Base-by-base conservation (phyloP, 495 filamentous ascomycete genomes). In the Penicillium angulare region DNA sequence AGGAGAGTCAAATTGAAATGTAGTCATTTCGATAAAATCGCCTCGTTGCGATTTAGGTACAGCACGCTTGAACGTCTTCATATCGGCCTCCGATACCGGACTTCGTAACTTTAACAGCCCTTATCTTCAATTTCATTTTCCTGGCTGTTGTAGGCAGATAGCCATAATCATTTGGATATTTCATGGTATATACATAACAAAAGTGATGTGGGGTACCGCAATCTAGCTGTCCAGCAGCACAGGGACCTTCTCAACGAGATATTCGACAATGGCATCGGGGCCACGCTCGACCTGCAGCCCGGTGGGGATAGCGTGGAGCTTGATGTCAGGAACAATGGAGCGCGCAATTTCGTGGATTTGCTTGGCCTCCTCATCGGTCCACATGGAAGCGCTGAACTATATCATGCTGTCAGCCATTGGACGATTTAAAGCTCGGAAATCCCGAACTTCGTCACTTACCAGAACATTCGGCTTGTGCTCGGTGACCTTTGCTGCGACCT, bases 371-470 rank as follows among this genome's bases (percentile, higher is more conserved):
- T 83, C 79, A 15, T 72, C 68, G 8, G 81, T 76, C 84, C 83
- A 87, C 83, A 86, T 86, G 26, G 84, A 86, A 13, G 84, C 84
- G 42, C 76, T 81, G 72, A 86, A 85, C 79, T 83, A 52, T 51
- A 43, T 23, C 23, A 7, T 20, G 21, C 9, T 21, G 38, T 53
- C 38, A 55, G 45, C 43, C 24, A 40, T 17, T 7, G 35, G 18
- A 6, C 31, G 5, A 13, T 20, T 15, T 15, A 22, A 31, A 13
- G 13, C 42, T 56, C 49, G 50, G 50, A 51, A 50, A 48, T 50
- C 26, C 47, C 47, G 58, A 45, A n/a, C 2, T 18, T 18, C 21
- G 3, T 12, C 27, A 60, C 66, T 41, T 68, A 77, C 74, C 64
- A 82, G 63, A 22, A 83, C 65, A 34, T 83, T 71, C 10, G 79